Base-by-base conservation (phyloP, 2,329 filamentous ascomycete species). In the Alternaria alternata region DNA sequence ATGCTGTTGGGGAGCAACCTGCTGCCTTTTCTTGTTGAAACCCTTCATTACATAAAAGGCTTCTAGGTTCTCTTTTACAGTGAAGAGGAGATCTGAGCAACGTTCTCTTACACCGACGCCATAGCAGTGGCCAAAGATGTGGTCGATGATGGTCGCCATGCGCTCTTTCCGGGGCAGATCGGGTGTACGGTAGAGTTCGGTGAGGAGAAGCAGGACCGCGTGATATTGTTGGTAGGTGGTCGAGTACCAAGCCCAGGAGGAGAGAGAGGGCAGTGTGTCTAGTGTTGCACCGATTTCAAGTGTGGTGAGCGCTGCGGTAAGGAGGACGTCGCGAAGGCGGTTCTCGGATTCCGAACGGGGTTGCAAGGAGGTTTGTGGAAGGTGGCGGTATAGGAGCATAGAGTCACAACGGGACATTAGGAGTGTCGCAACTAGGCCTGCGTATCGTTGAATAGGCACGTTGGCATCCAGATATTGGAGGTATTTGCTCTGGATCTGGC, bases 211-310 rank as follows among this genome's bases (percentile, higher is more conserved):
- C 1, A 78, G 67, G 1, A 78, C 74, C 1, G 75, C 75, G 51
- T 77, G 74, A 57, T 78, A 78, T 66, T 78, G 76, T 48, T 78
- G 76, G 70, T 77, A 78, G 2, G 76, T 77, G 2, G 75, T 76
- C 11, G 71, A 73, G 64, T 78, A 78, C 76, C 76, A 78, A 3
- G 73, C 72, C 75, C 75, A 78, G 3, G 73, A 24, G 28, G 68
- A 72, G 7, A 78, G 70, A 0, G 69, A 72, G 3, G 76, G 76
- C n/a, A 77, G 68, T 3, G 76, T 78, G 52, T 78, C 76, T 20
- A 78, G 72, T 0, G 76, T 78, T 14, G 76, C 76, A 43, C 75
- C 76, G n/a, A 78, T 78, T 57, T 78, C 76, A 3, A 78, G 69
- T 1, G 76, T 78, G 0, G 73, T 78, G 2, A 78, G 64, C 1